Percentiles rank a stretch among this genome's conserved stretches.
phyloP scores from a whole-genome alignment of 2,329 filamentous ascomycete genomes.

The Colletotrichum lindemuthianum region DNA sequence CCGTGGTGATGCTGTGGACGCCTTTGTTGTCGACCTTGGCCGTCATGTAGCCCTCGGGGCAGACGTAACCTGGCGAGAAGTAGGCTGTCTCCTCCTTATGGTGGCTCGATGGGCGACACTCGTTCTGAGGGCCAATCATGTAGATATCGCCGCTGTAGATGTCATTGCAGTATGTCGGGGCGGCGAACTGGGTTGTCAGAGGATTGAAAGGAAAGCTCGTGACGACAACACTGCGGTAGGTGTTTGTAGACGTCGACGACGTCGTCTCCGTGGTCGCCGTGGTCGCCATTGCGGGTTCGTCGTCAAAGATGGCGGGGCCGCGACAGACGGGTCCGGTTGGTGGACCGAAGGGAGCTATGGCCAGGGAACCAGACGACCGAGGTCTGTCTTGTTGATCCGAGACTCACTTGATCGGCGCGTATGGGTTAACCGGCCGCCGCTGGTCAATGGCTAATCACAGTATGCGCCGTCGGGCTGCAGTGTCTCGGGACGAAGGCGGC shows the following conservation, averaged over 20 bases:
- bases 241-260: slow-evolving; percentile 10
- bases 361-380: background rate
- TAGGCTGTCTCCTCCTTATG: slow-evolving; percentile 28
- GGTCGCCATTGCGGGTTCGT: slow-evolving; percentile 13
- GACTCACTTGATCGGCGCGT: background rate
- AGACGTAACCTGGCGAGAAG: slow-evolving; percentile 30
- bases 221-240: slow-evolving; percentile 17
- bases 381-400: background rate
- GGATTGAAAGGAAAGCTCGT: slow-evolving; percentile 34
- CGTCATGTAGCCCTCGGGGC: slow-evolving; percentile 27
- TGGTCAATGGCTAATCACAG: no score
- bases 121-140: slow-evolving; percentile 34
- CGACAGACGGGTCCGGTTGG: background rate
- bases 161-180: slow-evolving; percentile 30
- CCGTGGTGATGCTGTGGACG: slow-evolving; percentile 39
- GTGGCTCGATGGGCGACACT: slow-evolving; percentile 37
- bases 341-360: background rate
- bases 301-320: slow-evolving; percentile 10
- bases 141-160: slow-evolving; percentile 30
- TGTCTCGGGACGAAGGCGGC: background rate
- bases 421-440: no score
- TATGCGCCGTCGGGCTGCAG: background rate
- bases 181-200: slow-evolving; percentile 37
- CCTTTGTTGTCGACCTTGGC: slow-evolving; percentile 39
- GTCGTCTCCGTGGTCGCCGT: slow-evolving; percentile 6